A percentile compares a stretch with the other conserved stretches of the same genome.
Evolutionary conservation across 1,139 yeast genomes (phyloP).

Genomic region (Hansenula lynferdii): DNA sequence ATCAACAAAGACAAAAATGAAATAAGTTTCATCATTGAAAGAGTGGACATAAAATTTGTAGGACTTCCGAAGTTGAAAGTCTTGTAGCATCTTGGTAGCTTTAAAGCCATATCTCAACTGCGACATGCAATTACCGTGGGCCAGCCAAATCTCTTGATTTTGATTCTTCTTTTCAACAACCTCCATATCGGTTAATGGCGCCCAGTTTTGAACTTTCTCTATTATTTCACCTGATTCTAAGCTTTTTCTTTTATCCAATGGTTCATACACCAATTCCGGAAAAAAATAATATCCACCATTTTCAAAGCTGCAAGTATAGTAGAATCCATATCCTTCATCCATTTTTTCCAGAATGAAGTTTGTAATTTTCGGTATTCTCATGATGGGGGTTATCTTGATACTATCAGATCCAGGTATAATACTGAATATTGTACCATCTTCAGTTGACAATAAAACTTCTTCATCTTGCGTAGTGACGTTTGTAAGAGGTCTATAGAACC

Average conservation of each 20-base stretch:
- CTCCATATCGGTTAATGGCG: constrained; percentile 41
- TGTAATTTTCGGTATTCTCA: constrained; percentile 13
- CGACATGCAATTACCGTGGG: constrained; percentile 39
- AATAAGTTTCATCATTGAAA: constrained; percentile 18
- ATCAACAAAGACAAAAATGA: constrained; percentile 36
- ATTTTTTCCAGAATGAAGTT: constrained; percentile 15
- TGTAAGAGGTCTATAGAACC: constrained; percentile 28
- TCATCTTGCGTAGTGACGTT: constrained; percentile 19
- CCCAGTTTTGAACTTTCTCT: constrained; percentile 38
- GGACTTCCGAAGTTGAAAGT: constrained; percentile 17
- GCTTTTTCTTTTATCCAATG: constrained; percentile 1
- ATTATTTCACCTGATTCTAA: constrained; percentile 7
- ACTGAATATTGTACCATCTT: constrained; percentile 37
- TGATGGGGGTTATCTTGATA: constrained; percentile 10
- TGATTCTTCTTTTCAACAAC: constrained; percentile 31
- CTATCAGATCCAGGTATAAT: constrained; percentile 19
- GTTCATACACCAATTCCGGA: constrained; percentile 6
- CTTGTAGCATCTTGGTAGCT: constrained; percentile 25
- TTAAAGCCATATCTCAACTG: constrained; percentile 37
- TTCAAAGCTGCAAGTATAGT: constrained; percentile 15
- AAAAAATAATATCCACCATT: constrained; percentile 12
- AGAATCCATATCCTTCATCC: constrained; percentile 11
- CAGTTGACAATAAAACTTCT: constrained; percentile 38
- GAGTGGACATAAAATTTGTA: constrained; percentile 20
- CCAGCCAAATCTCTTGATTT: constrained; percentile 39